phyloP scores from a whole-genome alignment of 202 grass and related monocot genomes.

The Bolboschoenoplectus hybrid region DNA sequence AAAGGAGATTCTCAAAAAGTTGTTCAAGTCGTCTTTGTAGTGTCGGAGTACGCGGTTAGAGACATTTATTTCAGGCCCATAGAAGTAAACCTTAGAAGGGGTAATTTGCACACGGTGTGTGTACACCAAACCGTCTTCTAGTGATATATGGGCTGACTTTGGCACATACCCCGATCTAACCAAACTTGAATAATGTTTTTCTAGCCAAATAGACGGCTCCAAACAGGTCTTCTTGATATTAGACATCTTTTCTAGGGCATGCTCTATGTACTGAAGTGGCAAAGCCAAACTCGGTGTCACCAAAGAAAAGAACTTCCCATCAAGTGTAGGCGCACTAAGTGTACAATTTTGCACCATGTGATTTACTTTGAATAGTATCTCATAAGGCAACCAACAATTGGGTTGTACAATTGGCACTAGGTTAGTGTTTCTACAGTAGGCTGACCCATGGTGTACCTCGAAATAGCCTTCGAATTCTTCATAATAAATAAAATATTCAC shows the following conservation, averaged over 20 bases:
- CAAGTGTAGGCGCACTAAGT: conserved; percentile 75
- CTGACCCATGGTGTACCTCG: conserved; percentile 42
- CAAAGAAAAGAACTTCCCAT: conserved; percentile 57
- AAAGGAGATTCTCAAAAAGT: conserved; percentile 87
- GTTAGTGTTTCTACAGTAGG: conserved; percentile 59
- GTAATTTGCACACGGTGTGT: conserved; percentile 84
- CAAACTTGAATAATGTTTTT: conserved; percentile 56
- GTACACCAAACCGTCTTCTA: conserved; percentile 77
- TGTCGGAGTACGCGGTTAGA: conserved; percentile 80
- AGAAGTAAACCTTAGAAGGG: conserved; percentile 89
- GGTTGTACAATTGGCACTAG: conserved; percentile 79
- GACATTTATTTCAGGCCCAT: conserved; percentile 86
- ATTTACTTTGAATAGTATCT: conserved; percentile 83
- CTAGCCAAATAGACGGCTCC: conserved; percentile 71
- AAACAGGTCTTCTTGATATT: conserved; percentile 69
- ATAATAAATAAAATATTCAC: conserved; percentile 74
- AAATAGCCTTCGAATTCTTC: conserved; percentile 53
- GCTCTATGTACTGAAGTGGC: conserved; percentile 56
- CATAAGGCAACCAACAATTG: conserved; percentile 63
- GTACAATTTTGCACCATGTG: conserved; percentile 86
- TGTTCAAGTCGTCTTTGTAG: conserved; percentile 58
- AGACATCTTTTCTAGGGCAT: conserved; percentile 70
- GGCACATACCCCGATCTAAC: conserved; percentile 29
- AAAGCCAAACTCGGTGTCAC: conserved; percentile 49
- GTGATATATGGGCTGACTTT: conserved; percentile 55